phyloP scores from a whole-genome alignment of 2,329 filamentous ascomycete genomes.

The Aspergillus pseudoterreus region DNA sequence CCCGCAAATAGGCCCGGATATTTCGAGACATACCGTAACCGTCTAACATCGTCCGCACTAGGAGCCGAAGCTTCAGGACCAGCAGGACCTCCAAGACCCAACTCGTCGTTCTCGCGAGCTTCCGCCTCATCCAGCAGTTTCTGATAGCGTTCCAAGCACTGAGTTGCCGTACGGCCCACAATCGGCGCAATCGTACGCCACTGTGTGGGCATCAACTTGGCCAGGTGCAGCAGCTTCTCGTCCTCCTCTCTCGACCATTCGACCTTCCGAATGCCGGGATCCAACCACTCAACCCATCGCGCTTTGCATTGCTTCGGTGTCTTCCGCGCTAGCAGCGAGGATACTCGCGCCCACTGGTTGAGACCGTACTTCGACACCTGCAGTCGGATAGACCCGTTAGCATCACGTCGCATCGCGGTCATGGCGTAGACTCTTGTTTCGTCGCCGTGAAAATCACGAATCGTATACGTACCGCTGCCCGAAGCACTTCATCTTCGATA shows the following conservation, averaged over 20 bases:
- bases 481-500: conserved; percentile 91
- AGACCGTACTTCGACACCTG: conserved; percentile 83
- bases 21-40: conserved; percentile 54
- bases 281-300: conserved; percentile 96
- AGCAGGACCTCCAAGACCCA: conserved; percentile 73
- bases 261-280: conserved; percentile 95
- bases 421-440: neutral
- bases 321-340: conserved; percentile 92
- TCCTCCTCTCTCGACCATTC: conserved; percentile 99
- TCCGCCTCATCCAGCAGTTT: conserved; percentile 95
- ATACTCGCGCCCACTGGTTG: conserved; percentile 98
- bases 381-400: conserved; percentile 6
- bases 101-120: conserved; percentile 73
- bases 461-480: conserved; percentile 61
- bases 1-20: neutral
- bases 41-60: conserved; percentile 86
- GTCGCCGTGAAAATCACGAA: neutral
- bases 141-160: conserved; percentile 95
- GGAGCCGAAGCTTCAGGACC: conserved; percentile 85
- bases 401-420: conserved; percentile 8
- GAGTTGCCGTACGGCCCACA: conserved; percentile 91
- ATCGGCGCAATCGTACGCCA: conserved; percentile 98
- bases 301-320: conserved; percentile 99
- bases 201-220: conserved; percentile 98
- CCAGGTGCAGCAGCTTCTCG: conserved; percentile 91